Evolutionary conservation across 768 basidiomycete species (phyloP).

Genomic region (Lentinula edodes): DNA sequence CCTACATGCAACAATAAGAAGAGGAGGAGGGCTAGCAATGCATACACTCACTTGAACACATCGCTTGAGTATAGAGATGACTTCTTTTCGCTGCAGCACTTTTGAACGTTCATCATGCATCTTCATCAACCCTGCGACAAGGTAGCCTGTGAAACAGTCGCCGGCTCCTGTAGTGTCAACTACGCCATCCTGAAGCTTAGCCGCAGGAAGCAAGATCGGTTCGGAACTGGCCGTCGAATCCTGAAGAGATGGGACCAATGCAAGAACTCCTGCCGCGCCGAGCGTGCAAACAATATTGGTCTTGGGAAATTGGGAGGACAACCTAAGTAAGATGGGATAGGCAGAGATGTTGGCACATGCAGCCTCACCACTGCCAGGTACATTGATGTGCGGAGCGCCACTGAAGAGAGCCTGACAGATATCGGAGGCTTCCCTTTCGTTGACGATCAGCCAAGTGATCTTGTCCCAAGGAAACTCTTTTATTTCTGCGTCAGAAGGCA

Average conservation of each 20-base stretch:
- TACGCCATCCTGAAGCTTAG: conserved; percentile 30
- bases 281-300: conserved; percentile 55
- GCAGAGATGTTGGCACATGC: conserved; percentile 15
- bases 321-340: conserved; percentile 11
- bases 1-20: conserved; percentile 25
- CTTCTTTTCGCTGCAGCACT: conserved; percentile 18
- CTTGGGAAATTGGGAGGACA: conserved; percentile 18
- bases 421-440: conserved; percentile 42
- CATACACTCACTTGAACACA: conserved; percentile 35
- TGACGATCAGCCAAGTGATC: conserved; percentile 52
- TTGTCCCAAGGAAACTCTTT: conserved; percentile 42
- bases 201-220: conserved; percentile 40
- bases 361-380: conserved; percentile 15
- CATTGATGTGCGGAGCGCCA: background rate
- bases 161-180: conserved; percentile 61
- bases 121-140: conserved; percentile 51
- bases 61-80: conserved; percentile 27
- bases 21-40: background rate
- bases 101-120: conserved; percentile 22
- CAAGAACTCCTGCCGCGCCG: conserved; percentile 45
- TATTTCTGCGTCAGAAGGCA: conserved; percentile 36
- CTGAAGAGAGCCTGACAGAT: conserved; percentile 23
- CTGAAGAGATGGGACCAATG: conserved; percentile 28
- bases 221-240: background rate
- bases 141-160: conserved; percentile 60